Conservation (phyloP, 2,329 filamentous ascomycete species). For the Furcasterigmium furcatum region DNA sequence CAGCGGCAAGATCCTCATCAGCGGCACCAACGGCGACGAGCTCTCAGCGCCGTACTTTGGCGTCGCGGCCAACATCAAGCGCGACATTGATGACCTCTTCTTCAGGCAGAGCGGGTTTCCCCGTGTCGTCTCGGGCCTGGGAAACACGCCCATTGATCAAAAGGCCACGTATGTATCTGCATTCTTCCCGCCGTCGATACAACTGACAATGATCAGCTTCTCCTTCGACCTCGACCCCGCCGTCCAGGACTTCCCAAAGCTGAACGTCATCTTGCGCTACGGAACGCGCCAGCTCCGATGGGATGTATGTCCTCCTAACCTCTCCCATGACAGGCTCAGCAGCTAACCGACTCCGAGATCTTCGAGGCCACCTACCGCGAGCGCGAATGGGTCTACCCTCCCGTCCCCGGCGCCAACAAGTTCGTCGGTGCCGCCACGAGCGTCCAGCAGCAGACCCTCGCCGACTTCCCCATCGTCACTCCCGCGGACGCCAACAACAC, state of each 20-base stretch:
- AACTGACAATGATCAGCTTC: conserved; percentile 1
- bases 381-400: conserved; percentile 37
- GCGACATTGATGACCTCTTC: conserved; percentile 6
- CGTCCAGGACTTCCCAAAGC: conserved; percentile 20
- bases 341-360: conserved; percentile 15
- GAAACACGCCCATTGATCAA: conserved; percentile 1
- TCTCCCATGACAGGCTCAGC: background rate
- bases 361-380: conserved; percentile 34
- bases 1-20: conserved; percentile 28
- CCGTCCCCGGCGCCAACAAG: conserved; percentile 28
- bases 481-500: conserved; percentile 32
- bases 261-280: conserved; percentile 15
- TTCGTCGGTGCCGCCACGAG: conserved; percentile 40
- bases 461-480: conserved; percentile 14
- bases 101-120: conserved; percentile 7
- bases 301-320: conserved; percentile 8
- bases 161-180: background rate
- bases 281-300: conserved; percentile 21
- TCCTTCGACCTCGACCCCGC: conserved; percentile 17
- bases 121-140: conserved; percentile 4
- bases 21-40: conserved; percentile 24
- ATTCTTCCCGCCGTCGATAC: conserved; percentile 6
- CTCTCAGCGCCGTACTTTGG: conserved; percentile 29
- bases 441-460: conserved; percentile 12
- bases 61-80: conserved; percentile 9